A percentile compares a stretch with the other conserved stretches of the same genome.
Conservation (phyloP, 352 stramenopile species). For the Phytophthora capsici region DNA sequence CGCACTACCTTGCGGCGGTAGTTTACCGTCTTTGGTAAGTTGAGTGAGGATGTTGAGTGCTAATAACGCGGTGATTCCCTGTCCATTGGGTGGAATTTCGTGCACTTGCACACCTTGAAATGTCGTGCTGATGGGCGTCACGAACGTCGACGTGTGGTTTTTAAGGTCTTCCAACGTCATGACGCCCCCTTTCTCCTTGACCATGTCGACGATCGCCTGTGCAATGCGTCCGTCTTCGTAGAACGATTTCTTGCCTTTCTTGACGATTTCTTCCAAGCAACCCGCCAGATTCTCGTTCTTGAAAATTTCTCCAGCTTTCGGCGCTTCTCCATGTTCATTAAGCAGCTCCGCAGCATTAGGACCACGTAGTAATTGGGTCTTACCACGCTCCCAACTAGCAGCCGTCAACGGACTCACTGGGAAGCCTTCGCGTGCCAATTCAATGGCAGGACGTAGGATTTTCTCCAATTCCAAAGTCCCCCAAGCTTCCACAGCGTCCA, state of each 20-base stretch:
- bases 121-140: slow-evolving; percentile 89
- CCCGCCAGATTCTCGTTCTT: slow-evolving; percentile 85
- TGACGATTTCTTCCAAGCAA: slow-evolving; percentile 87
- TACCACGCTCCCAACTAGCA: slow-evolving; percentile 79
- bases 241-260: slow-evolving; percentile 88
- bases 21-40: slow-evolving; percentile 46
- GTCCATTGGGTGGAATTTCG: slow-evolving; percentile 95
- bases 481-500: slow-evolving; percentile 89
- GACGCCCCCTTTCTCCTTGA: slow-evolving; percentile 65
- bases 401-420: slow-evolving; percentile 92
- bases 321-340: slow-evolving; percentile 53
- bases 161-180: slow-evolving; percentile 89
- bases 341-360: slow-evolving; percentile 62
- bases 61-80: slow-evolving; percentile 96
- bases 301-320: slow-evolving; percentile 82
- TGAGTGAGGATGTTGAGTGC: slow-evolving; percentile 93
- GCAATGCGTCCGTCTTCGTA: slow-evolving; percentile 86
- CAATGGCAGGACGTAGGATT: slow-evolving; percentile 90
- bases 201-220: slow-evolving; percentile 87
- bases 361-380: slow-evolving; percentile 67
- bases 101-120: slow-evolving; percentile 92
- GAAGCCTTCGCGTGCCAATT: slow-evolving; percentile 93
- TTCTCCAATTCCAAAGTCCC: slow-evolving; percentile 85
- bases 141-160: slow-evolving; percentile 88
- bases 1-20: slow-evolving; percentile 54